Base-by-base conservation (phyloP, 2,329 filamentous ascomycete species). In the Fusarium sp. region DNA sequence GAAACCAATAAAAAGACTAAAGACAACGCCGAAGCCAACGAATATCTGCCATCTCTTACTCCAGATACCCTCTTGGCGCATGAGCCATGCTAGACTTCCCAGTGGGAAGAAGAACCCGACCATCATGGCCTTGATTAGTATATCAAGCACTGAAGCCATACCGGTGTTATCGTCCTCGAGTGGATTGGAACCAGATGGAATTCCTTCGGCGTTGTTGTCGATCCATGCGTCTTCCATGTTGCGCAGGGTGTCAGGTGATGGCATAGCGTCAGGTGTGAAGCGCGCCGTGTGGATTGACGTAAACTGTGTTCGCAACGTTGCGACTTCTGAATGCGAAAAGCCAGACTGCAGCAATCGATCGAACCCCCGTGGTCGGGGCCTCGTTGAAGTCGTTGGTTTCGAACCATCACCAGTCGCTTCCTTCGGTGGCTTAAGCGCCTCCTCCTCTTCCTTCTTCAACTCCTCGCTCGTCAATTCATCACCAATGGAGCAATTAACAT, bases 41-140 rank as follows among this genome's bases (percentile, higher is more conserved):
- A 96, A 96, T 77, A 98, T 89, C 81, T 95, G 92, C 86, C 94
- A 93, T 78, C 95, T 87, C 79, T 93, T 90, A 69, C 91, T 93
- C 90, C 95, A 97, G 68, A 98, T 91, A 2, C 94, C 95, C 66
- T 96, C 93, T 82, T 98, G 94, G 68, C 95, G 88, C 74, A 96
- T 88, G 56, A 97, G 85, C 94, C 95, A 98, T 59, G 92, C 91
- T 64, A 96, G 85, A 78, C 94, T 95, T 0, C 94, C 96, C 15
- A 98, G 83, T 8, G 96, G 96, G 90, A 96, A 98, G 81, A 99
- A 93, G 85, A 98, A 99, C 1, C 96, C 96, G 78, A 96, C 93
- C 67, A 97, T 85, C 82, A 96, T 94, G 9, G 95, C 96, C 83
- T 92, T 93, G 66, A 98, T 87, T 85, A 98, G 90, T 78, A 97